A percentile compares a stretch with the other conserved stretches of the same genome.
These are phyloP conservation scores for Penicillium sp. DNA, from an alignment of 2,329 filamentous ascomycete genomes.

Conservation along the genomic window DNA sequence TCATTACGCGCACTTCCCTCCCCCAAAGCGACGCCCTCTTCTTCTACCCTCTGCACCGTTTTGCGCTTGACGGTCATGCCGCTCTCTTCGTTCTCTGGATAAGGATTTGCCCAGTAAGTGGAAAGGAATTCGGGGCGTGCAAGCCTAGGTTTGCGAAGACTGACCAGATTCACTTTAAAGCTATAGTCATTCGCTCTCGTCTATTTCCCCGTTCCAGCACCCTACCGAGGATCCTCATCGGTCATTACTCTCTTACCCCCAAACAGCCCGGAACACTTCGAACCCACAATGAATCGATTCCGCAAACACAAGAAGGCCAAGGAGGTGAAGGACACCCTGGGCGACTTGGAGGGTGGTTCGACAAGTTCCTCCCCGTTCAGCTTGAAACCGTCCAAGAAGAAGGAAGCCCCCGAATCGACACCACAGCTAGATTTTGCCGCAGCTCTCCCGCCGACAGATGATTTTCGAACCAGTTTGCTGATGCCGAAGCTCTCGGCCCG, in stretches of 20 bases:
- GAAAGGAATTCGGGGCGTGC: neutral
- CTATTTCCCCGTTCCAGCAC: neutral
- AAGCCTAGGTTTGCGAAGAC: neutral
- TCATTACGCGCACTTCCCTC: conserved; percentile 4
- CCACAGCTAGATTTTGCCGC: conserved; percentile 71
- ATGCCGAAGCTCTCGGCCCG: conserved; percentile 94
- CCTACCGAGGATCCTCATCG: conserved; percentile 3
- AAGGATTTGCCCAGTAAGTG: conserved; percentile 22
- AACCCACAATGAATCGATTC: conserved; percentile 45
- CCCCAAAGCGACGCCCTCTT: conserved; percentile 7
- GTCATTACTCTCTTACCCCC: conserved; percentile 8
- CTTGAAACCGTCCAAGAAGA: conserved; percentile 53
- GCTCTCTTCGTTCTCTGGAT: conserved; percentile 21
- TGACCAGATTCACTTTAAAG: conserved; percentile 4
- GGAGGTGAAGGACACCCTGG: conserved; percentile 34
- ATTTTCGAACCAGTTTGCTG: conserved; percentile 92
- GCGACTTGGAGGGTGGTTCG: conserved; percentile 44
- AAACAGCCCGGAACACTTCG: neutral
- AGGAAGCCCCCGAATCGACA: conserved; percentile 52
- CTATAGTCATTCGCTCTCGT: conserved; percentile 6
- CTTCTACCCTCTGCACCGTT: conserved; percentile 3
- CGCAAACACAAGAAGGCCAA: conserved; percentile 46
- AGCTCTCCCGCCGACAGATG: conserved; percentile 79
- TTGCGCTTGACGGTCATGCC: conserved; percentile 25
- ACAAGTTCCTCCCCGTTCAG: conserved; percentile 30